phyloP scores from a whole-genome alignment of 1,284 basidiomycete species.

The Pseudomicrostroma phylloplanum region DNA sequence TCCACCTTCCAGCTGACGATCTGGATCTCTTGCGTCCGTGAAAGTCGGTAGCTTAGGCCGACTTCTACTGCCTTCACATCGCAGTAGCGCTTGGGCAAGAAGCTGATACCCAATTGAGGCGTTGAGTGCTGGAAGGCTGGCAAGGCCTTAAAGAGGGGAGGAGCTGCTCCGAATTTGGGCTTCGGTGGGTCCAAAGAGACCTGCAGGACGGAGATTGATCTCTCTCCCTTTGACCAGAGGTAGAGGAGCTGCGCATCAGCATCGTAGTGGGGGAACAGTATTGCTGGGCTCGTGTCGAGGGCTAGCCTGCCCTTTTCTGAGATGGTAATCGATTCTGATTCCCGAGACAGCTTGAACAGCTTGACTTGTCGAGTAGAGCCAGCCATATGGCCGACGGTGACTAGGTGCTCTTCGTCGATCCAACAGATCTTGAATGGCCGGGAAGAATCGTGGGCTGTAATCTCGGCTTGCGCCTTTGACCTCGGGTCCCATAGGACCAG shows the following conservation, averaged over 20 bases:
- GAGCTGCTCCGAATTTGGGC: too few relatives aligned
- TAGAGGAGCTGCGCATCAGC: conserved; percentile 54
- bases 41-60: conserved; percentile 60
- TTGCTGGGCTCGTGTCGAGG: conserved; percentile 54
- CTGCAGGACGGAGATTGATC: conserved; percentile 49
- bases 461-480: conserved; percentile 44
- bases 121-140: conserved; percentile 47
- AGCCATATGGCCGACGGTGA: conserved; percentile 53
- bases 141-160: conserved; percentile 2
- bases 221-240: conserved; percentile 54
- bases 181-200: background rate
- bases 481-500: conserved; percentile 53
- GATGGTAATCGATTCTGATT: conserved; percentile 9
- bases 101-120: conserved; percentile 53
- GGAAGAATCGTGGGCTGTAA: conserved; percentile 22
- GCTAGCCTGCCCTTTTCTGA: conserved; percentile 35
- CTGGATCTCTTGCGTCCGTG: conserved; percentile 74
- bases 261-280: conserved; percentile 54
- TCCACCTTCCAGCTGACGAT: conserved; percentile 54
- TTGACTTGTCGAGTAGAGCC: conserved; percentile 54
- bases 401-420: conserved; percentile 50
- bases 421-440: conserved; percentile 53
- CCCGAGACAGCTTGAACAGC: conserved; percentile 42
- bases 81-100: conserved; percentile 51
- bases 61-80: conserved; percentile 65